These are phyloP conservation scores for Botrytis hyacinthi DNA, from an alignment of 2,329 filamentous ascomycete genomes.

Conservation along the genomic window DNA sequence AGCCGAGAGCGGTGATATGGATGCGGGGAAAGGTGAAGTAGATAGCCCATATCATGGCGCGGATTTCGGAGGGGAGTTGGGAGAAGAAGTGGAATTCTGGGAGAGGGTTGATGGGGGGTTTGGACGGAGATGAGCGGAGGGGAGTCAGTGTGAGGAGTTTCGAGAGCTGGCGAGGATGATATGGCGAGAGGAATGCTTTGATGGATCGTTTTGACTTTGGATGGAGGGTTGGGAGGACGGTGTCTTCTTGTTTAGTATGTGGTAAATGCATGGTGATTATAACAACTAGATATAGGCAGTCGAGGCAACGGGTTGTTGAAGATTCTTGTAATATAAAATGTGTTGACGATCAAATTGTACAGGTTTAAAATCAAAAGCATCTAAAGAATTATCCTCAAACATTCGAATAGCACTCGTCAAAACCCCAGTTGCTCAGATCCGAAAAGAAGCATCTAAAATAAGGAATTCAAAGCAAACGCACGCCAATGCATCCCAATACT, in stretches of 20 bases:
- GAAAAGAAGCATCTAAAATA: not conserved
- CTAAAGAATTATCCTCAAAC: not conserved
- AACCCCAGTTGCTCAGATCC: not conserved
- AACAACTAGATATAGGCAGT: too few species aligned
- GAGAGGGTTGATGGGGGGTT: not conserved
- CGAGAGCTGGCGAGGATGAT: not conserved
- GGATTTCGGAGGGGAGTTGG: slow-evolving; percentile 15
- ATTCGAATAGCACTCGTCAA: not conserved
- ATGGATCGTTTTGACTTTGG: slow-evolving; percentile 1
- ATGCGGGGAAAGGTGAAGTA: slow-evolving; percentile 8
- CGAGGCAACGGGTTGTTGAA: not conserved
- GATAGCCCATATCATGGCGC: not conserved
- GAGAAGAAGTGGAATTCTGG: slow-evolving; percentile 8
- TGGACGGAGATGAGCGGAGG: not conserved
- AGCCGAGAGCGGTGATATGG: not conserved
- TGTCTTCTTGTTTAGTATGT: not conserved
- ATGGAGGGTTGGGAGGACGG: not conserved
- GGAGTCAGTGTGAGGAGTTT: not conserved
- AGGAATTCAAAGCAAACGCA: too few species aligned
- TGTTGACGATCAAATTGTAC: not conserved
- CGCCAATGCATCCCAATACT: not conserved
- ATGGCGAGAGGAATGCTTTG: slow-evolving; percentile 1
- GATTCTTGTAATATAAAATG: not conserved
- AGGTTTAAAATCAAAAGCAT: not conserved
- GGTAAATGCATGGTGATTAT: not conserved